These are phyloP conservation scores for Aeminium ludgeri DNA, from an alignment of 495 filamentous ascomycete genomes.

Conservation along the genomic window DNA sequence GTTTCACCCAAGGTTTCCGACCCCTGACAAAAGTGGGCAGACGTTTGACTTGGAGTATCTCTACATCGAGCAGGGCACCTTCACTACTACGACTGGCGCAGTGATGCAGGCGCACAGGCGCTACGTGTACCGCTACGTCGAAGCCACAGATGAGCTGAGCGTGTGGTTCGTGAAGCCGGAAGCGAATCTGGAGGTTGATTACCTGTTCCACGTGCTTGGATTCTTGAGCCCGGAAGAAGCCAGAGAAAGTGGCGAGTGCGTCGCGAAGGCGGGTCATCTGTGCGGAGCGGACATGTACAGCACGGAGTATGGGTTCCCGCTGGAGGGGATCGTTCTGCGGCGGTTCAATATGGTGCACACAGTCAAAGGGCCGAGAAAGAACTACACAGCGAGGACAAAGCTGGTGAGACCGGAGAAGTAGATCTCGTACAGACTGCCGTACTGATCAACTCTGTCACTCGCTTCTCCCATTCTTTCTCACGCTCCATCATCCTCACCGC, in stretches of 20 bases:
- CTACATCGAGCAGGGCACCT: constrained; percentile 46
- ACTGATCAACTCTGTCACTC: too few relatives aligned
- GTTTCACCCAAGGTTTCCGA: constrained; percentile 41
- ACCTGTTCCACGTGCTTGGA: constrained; percentile 46
- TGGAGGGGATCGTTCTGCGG: constrained; percentile 34
- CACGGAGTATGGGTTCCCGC: constrained; percentile 42
- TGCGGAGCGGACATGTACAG: constrained; percentile 50
- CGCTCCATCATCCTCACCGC: constrained; percentile 1
- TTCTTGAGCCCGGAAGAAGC: constrained; percentile 17
- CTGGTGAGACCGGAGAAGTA: constrained; percentile 7
- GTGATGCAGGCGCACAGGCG: constrained; percentile 21
- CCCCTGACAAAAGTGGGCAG: constrained; percentile 7
- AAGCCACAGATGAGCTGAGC: constrained; percentile 35
- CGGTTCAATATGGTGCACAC: constrained; percentile 41
- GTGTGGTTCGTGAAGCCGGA: constrained; percentile 49
- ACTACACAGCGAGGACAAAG: constrained; percentile 32
- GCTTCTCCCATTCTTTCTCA: neutral
- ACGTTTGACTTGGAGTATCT: constrained; percentile 37
- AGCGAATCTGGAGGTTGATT: constrained; percentile 34
- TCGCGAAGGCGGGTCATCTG: constrained; percentile 41
- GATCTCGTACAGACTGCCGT: too few relatives aligned
- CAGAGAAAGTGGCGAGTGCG: constrained; percentile 29
- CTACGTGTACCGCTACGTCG: constrained; percentile 43
- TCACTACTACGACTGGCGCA: constrained; percentile 28
- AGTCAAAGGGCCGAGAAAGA: constrained; percentile 50